Conservation (phyloP, 306 rosid genomes). For the Biancaea sappan region DNA sequence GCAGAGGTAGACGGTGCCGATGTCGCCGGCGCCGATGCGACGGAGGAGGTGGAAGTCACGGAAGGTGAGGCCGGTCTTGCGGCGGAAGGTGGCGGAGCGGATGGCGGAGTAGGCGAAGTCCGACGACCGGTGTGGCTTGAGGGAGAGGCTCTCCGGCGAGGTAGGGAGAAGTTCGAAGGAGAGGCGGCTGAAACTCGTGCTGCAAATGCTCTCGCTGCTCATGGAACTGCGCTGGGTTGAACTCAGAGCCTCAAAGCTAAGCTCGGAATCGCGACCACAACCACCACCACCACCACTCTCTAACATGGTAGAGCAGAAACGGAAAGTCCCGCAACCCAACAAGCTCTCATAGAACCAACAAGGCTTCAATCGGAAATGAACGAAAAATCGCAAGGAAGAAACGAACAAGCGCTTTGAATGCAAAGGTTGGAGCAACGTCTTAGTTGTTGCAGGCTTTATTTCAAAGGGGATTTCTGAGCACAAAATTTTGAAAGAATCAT, state of each 20-base stretch:
- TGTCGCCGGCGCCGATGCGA: slow-evolving; percentile 89
- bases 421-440: slow-evolving; percentile 20
- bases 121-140: slow-evolving; percentile 92
- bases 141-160: slow-evolving; percentile 52
- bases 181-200: slow-evolving; percentile 86
- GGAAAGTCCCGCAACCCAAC: neutral
- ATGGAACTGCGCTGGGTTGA: slow-evolving; percentile 68
- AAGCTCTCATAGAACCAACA: slow-evolving; percentile 12
- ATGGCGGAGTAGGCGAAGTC: slow-evolving; percentile 91
- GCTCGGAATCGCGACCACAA: slow-evolving; percentile 61
- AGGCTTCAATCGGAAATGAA: neutral
- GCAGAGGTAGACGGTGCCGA: slow-evolving; percentile 91
- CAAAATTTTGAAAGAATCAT: slow-evolving; percentile 23
- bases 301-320: slow-evolving; percentile 50
- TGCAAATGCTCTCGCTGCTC: slow-evolving; percentile 84
- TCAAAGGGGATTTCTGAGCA: slow-evolving; percentile 29
- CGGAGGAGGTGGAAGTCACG: slow-evolving; percentile 84
- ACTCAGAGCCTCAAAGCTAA: slow-evolving; percentile 54
- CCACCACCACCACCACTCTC: slow-evolving; percentile 43
- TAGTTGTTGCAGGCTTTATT: slow-evolving; percentile 24
- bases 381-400: slow-evolving; percentile 7
- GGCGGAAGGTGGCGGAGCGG: slow-evolving; percentile 50
- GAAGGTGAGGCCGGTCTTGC: slow-evolving; percentile 60
- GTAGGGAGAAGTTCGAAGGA: slow-evolving; percentile 69
- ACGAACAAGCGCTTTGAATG: slow-evolving; percentile 35